Evolutionary conservation across 176 grass and related monocot species (phyloP).

Genomic region (Poa pratensis): DNA sequence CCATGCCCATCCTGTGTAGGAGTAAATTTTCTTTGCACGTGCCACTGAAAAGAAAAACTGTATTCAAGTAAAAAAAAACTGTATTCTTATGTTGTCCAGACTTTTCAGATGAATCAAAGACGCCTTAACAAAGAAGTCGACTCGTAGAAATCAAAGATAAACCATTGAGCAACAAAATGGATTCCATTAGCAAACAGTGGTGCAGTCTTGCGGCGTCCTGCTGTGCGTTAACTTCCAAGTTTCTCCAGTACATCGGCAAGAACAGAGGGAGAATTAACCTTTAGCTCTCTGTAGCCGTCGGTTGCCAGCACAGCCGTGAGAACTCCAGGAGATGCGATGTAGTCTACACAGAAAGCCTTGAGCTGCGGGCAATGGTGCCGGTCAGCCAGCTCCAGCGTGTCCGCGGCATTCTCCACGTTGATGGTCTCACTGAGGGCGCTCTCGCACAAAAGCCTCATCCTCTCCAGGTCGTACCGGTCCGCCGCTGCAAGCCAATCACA

Average conservation of each 20-base stretch:
- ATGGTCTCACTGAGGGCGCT: neutral
- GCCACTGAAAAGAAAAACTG: neutral
- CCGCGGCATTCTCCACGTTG: neutral
- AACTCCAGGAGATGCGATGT: too few relatives aligned
- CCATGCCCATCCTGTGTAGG: neutral
- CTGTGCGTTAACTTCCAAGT: neutral
- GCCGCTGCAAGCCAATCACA: too few relatives aligned
- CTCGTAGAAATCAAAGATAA: neutral
- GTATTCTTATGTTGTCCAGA: neutral
- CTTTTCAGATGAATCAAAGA: neutral
- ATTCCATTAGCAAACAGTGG: neutral
- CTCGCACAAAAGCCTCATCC: neutral
- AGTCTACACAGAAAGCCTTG: neutral
- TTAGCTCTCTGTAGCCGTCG: neutral
- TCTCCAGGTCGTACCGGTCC: too few relatives aligned
- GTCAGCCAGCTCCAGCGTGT: neutral
- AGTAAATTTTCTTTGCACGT: neutral
- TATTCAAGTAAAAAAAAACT: too few relatives aligned
- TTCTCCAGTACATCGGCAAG: neutral
- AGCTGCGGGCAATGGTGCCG: neutral
- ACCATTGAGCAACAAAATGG: too few relatives aligned
- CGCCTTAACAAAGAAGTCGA: neutral
- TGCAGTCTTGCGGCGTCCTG: neutral
- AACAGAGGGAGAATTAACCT: neutral
- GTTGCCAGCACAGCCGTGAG: neutral